Conservation (phyloP, 768 basidiomycete genomes). For the Cystofilobasidium ferigula region DNA sequence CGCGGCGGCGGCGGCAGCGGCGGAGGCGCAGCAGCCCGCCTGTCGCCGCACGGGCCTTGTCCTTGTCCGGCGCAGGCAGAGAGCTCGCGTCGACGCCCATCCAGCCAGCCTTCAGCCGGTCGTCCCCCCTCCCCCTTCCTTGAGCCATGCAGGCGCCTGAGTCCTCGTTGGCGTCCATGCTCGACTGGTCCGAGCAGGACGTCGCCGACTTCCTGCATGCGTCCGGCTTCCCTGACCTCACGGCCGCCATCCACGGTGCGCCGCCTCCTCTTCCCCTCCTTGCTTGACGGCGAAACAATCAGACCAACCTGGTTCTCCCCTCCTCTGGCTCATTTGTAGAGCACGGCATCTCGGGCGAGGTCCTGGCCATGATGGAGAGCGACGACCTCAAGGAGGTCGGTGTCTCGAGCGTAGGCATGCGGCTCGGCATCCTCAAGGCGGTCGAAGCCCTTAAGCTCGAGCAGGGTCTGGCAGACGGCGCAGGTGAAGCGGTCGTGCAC, state of each 20-base stretch:
- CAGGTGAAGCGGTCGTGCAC: constrained; percentile 31
- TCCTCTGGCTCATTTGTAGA: constrained; percentile 43
- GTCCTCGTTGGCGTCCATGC: background rate
- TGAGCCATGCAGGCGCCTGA: background rate
- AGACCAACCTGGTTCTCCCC: too few relatives aligned
- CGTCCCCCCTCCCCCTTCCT: background rate
- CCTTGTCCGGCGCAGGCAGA: too few relatives aligned
- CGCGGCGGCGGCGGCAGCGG: too few relatives aligned
- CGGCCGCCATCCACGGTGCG: constrained; percentile 8
- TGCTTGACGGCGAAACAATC: too few relatives aligned
- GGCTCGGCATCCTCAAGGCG: constrained; percentile 80
- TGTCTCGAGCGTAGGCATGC: constrained; percentile 78
- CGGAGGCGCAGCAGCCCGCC: too few relatives aligned
- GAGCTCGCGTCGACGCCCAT: too few relatives aligned
- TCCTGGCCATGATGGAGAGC: constrained; percentile 70
- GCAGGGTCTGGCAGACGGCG: constrained; percentile 69
- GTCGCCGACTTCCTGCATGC: constrained; percentile 15
- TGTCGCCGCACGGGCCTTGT: too few relatives aligned
- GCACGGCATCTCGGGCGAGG: constrained; percentile 83
- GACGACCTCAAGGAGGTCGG: constrained; percentile 77
- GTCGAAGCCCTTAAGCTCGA: constrained; percentile 81
- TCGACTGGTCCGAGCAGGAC: constrained; percentile 23
- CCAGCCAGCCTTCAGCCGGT: too few relatives aligned
- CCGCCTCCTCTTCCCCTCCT: background rate
- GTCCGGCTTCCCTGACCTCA: constrained; percentile 7